Base-by-base conservation (phyloP, 1,284 basidiomycete species). In the Moesziomyces globuligerus region DNA sequence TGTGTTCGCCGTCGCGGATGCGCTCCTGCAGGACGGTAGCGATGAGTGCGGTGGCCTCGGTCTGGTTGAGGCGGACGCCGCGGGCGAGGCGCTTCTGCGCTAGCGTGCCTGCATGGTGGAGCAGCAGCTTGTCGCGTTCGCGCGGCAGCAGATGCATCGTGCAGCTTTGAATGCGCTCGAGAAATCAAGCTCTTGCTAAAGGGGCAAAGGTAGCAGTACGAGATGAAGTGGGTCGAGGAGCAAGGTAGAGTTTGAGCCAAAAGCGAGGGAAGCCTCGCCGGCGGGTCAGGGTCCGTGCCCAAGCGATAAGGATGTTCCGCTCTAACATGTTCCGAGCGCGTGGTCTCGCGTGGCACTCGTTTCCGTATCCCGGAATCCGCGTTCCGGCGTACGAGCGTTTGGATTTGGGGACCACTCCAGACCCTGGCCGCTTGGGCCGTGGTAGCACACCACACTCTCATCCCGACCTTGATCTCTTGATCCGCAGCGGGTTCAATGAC, bases 41-140 rank as follows among this genome's bases (percentile, higher is more conserved):
- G 72, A 99, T 93, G 26, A 99, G 87, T 1, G 93, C 94, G 13
- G 90, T 89, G 0, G 93, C 90, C 84, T 99, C 96, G 9, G 91
- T 87, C 67, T 89, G 85, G 84, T 98, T 98, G 48, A 98, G 87
- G 38, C 87, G 86, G 28, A 95, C 82, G 9, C 95, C 96, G 21
- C 95, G 87, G 6, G 95, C 94, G 9, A 99, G 89, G 23, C 96
- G 90, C 76, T 93, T 91, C 84, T 98, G 95, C 2, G 96, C 94
- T 8, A 98, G 87, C 58, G 87, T 42, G 28, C 80, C 80, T 25
- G 70, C 75, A 18, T 75, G 49, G 56, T 77, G 71, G 40, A 82
- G 70, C 23, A 75, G 48, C 11, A 82, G 65, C 67, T 82, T 82
- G 56, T 82, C 80, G 18, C 72, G 58, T 53, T 82, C 80, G 13